Evolutionary conservation across 805 yeast species (phyloP), one percentile per base, ranked within the genome.

Genomic region (Candida pseudoglaebosa): DNA sequence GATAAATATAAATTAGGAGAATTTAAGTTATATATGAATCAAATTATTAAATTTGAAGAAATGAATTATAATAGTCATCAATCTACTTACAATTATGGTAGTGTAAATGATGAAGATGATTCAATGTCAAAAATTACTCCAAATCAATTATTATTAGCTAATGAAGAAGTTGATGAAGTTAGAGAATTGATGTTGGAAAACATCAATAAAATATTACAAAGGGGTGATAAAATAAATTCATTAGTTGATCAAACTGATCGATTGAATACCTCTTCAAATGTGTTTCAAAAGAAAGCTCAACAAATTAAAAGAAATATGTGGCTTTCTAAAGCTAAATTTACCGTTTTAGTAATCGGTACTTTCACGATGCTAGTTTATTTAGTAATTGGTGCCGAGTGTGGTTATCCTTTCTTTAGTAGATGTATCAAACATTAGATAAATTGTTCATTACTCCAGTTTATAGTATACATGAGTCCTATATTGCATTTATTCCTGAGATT

Each of bases 231-330:
- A 37, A 77, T 87, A 42, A 75, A 78, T 47, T 59, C 75, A 28
- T 67, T 87, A 45, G 91, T 87, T 21, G 85, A 82, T 57, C 87
- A 87, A 57, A 88, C 96, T 1, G 82, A 84, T 44, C 70, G 79
- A 38, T 71, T 87, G 57, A 84, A 80, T 47, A 71, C 75, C 28
- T 76, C 78, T 24, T 77, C 93, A 6, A 74, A 69, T 61, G 73
- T 82, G 19, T 87, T 87, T 56, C 79, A 86, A 47, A 77, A 82
- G 46, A 73, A 78, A 42, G 82, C 95, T 1, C 76, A 73, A 17
- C 67, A 72, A 37, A 72, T 85, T 24, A 78, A 77, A 48, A 66
- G 85, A 28, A 73, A 70, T 43, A 70, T 85, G 75, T 84, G 95
- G 90, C 74, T 82, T 73, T 70, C 75, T 36, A 80, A 75, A 40